Conservation (phyloP, 164 flowering plant genomes). For the Kalanchoe fedtschenkoi region DNA sequence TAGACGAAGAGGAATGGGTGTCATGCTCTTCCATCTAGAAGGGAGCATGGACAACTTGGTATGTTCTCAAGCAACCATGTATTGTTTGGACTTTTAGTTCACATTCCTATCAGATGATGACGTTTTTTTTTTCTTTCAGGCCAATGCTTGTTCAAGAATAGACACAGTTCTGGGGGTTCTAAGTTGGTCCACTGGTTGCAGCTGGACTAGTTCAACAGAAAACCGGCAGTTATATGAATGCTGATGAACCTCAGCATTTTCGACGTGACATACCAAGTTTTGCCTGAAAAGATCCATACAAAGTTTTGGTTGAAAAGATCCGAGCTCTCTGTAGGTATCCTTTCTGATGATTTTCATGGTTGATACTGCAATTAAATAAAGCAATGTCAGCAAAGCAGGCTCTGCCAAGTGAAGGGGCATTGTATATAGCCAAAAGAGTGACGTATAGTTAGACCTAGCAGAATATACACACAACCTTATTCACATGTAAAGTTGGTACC, state of each 20-base stretch:
- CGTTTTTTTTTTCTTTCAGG: conserved; percentile 29
- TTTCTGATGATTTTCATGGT: conserved; percentile 10
- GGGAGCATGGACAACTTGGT: conserved; percentile 68
- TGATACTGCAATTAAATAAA: conserved; percentile 13
- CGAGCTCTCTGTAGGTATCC: conserved; percentile 10
- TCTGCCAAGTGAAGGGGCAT: conserved; percentile 24
- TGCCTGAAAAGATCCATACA: conserved; percentile 16
- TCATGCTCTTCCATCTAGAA: conserved; percentile 79
- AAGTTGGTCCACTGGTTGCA: conserved; percentile 92
- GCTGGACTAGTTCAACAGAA: conserved; percentile 57
- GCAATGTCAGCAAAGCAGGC: conserved; percentile 21
- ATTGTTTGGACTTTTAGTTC: background rate
- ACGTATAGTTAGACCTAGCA: conserved; percentile 9
- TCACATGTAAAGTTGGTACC: conserved; percentile 16
- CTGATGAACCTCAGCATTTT: too few species aligned
- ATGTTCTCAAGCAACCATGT: conserved; percentile 3
- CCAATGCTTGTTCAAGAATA: conserved; percentile 50
- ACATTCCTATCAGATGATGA: background rate
- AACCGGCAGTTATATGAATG: conserved; percentile 36
- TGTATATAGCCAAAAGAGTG: conserved; percentile 33
- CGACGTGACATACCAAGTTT: conserved; percentile 24
- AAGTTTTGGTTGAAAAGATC: too few species aligned
- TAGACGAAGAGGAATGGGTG: conserved; percentile 65
- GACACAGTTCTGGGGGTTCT: conserved; percentile 74
- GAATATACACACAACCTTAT: conserved; percentile 9